These are phyloP conservation scores for Trifolium subterraneum DNA, from an alignment of 306 rosid species.

Conservation along the genomic window DNA sequence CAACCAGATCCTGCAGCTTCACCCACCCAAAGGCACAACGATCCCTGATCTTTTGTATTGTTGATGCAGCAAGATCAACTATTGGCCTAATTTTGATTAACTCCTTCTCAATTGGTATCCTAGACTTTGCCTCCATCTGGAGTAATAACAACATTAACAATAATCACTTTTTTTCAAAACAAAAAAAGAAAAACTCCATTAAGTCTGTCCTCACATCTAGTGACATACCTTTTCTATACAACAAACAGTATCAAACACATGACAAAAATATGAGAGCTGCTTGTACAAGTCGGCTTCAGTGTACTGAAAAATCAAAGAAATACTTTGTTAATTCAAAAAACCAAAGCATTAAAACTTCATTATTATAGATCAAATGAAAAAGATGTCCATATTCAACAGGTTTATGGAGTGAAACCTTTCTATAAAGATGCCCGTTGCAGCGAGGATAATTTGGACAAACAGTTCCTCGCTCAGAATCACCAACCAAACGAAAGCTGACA, in stretches of 20 bases:
- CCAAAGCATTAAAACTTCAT: not conserved
- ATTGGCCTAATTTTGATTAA: slow-evolving; percentile 65
- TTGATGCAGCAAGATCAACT: slow-evolving; percentile 67
- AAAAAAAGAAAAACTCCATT: too few relatives aligned
- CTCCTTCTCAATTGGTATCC: slow-evolving; percentile 68
- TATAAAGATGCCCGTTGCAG: slow-evolving; percentile 78
- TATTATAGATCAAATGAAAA: slow-evolving; percentile 4
- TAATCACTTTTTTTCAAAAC: not conserved
- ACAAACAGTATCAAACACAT: slow-evolving; percentile 67
- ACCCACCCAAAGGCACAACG: slow-evolving; percentile 92
- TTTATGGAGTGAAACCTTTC: slow-evolving; percentile 62
- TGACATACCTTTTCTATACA: slow-evolving; percentile 75
- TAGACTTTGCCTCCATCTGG: slow-evolving; percentile 65
- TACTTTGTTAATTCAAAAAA: not conserved
- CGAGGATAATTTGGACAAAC: slow-evolving; percentile 93
- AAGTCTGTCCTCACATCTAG: not conserved
- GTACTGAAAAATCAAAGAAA: slow-evolving; percentile 59
- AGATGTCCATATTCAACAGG: slow-evolving; percentile 14
- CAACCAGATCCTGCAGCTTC: slow-evolving; percentile 63
- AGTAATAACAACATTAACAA: slow-evolving; percentile 5
- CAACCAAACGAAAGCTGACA: slow-evolving; percentile 74
- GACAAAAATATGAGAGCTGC: slow-evolving; percentile 86
- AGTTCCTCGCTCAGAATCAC: slow-evolving; percentile 93
- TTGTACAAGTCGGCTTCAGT: slow-evolving; percentile 82
- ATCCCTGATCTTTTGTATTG: slow-evolving; percentile 67